A percentile compares a stretch with the other conserved stretches of the same genome.
phyloP scores from a whole-genome alignment of 352 stramenopile species.

The Phytophthora kernoviae region DNA sequence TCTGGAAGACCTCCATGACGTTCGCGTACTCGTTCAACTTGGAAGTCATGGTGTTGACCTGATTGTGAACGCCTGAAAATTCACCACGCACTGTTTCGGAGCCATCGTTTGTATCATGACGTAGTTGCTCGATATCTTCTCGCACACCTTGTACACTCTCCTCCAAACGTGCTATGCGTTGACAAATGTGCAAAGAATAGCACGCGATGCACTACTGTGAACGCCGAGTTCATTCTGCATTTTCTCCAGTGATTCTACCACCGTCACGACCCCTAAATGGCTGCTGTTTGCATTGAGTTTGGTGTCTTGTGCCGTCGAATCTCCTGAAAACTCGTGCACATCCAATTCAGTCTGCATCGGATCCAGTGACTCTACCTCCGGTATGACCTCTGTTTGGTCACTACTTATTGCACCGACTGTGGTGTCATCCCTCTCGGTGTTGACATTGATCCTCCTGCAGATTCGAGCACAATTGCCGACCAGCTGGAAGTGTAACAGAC shows the following conservation, averaged over 20 bases:
- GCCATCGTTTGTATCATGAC: slow-evolving; percentile 42
- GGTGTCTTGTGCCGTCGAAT: neutral
- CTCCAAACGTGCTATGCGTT: slow-evolving; percentile 63
- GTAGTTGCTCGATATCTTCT: slow-evolving; percentile 42
- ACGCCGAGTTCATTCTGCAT: slow-evolving; percentile 59
- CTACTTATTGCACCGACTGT: neutral
- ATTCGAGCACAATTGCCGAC: neutral
- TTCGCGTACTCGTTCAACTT: slow-evolving; percentile 65
- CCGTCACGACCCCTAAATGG: neutral
- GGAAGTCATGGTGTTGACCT: slow-evolving; percentile 53
- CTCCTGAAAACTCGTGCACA: slow-evolving; percentile 28
- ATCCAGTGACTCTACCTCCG: slow-evolving; percentile 35
- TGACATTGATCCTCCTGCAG: neutral
- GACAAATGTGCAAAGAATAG: slow-evolving; percentile 71
- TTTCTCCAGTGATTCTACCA: slow-evolving; percentile 38
- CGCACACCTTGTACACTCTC: slow-evolving; percentile 45
- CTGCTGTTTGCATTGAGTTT: neutral
- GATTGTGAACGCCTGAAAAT: slow-evolving; percentile 46
- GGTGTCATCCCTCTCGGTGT: neutral
- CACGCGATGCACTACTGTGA: slow-evolving; percentile 57
- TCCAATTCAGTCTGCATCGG: slow-evolving; percentile 56
- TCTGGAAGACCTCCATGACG: slow-evolving; percentile 69
- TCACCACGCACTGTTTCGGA: slow-evolving; percentile 51
- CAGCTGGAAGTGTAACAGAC: neutral
- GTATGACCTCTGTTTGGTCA: neutral